Evolutionary conservation across 2,329 filamentous ascomycete genomes (phyloP), one percentile per base, ranked within the genome.

Genomic region (Paecilomyces dactylethromorphus): DNA sequence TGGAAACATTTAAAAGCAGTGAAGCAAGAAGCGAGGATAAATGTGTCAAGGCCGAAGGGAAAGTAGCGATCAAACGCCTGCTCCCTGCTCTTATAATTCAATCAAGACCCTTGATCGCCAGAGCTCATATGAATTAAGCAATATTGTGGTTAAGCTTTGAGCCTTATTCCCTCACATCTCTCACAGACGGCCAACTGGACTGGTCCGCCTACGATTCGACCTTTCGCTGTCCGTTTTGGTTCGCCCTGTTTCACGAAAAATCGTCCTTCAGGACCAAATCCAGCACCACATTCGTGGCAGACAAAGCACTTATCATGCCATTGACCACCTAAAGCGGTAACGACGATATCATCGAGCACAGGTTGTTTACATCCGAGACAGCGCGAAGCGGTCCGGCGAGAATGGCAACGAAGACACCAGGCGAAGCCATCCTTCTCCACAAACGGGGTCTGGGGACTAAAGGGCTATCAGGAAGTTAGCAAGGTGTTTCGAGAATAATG

Each of bases 361-460:
- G 92, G 89, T 68, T 84, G 86, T 67, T 85, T 86, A 77, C 94
- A 99, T 68, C 88, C 91, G 66, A 85, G 84, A 75, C 94, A 99
- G 76, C 96, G 95, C 53, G 91, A 89, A 12, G 89, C 90, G 12
- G 92, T 97, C 33, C 94, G 86, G 70, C 92, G 90, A 13, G 92
- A 95, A 78, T 97, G 93, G 72, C 94, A 99, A 22, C 84, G 84
- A 53, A 97, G 85, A 75, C 94, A 99, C 92, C 94, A 99, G 4
- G 94, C 94, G 74, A 96, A 97, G 10, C 93, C 93, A 65, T 97
- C 93, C 76, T 96, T 96, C 73, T 99, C 94, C 58, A 99, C 91
- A 71, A 99, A 99, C 0, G 94, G 93, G 10, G 81, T 87, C 3
- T 71, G 74, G 0, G 79, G 75, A 62, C 83, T 81, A 64, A 88